phyloP scores from a whole-genome alignment of 768 basidiomycete species.

The Mycena venus region DNA sequence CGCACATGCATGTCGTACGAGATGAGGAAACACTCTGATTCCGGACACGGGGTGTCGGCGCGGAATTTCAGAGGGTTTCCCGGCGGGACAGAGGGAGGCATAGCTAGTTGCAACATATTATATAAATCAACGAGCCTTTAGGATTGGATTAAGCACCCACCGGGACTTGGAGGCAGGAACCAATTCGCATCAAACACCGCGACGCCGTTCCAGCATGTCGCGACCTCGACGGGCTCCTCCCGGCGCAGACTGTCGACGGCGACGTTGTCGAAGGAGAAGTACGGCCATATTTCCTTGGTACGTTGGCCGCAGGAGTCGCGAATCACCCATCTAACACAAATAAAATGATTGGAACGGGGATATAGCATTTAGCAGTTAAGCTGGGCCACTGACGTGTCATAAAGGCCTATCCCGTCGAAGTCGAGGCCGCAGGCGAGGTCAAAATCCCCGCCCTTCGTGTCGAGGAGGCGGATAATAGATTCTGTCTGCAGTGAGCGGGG shows the following conservation, averaged over 20 bases:
- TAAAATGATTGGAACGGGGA: background rate
- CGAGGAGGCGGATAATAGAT: constrained; percentile 62
- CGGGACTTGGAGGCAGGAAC: constrained; percentile 31
- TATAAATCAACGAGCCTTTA: too few species aligned
- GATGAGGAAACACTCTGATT: constrained; percentile 38
- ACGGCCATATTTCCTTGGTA: constrained; percentile 83
- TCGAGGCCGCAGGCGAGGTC: constrained; percentile 87
- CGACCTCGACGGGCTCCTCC: constrained; percentile 71
- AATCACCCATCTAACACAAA: constrained; percentile 36
- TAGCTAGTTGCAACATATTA: background rate
- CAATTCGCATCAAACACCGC: constrained; percentile 69
- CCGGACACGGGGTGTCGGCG: constrained; percentile 30
- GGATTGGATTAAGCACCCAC: too few species aligned
- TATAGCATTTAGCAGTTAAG: constrained; percentile 49
- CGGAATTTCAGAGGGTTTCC: constrained; percentile 33
- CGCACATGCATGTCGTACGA: constrained; percentile 38
- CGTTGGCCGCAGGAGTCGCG: constrained; percentile 45
- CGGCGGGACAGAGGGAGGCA: constrained; percentile 11
- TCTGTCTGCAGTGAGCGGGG: constrained; percentile 82
- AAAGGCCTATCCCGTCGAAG: constrained; percentile 48
- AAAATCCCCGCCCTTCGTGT: constrained; percentile 56
- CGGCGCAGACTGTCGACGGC: constrained; percentile 76
- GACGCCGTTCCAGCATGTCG: constrained; percentile 89
- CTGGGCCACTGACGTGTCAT: constrained; percentile 71
- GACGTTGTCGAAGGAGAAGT: constrained; percentile 70